Conservation (phyloP, 2,329 filamentous ascomycete genomes). For the Fusarium newnesense region DNA sequence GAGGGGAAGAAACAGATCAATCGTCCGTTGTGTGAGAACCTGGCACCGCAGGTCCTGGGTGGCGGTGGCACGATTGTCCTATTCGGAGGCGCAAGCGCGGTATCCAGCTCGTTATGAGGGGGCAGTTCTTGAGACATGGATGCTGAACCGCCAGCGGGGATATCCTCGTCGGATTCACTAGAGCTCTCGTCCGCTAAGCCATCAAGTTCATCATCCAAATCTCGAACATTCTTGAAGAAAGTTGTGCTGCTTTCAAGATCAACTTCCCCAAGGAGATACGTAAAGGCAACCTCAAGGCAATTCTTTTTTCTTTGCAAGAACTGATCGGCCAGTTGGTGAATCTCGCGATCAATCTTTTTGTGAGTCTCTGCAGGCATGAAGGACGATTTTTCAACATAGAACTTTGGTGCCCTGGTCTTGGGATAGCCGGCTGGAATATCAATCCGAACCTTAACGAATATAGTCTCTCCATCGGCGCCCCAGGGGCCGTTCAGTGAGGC, state of each 20-base stretch:
- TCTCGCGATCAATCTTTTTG: slow-evolving; percentile 61
- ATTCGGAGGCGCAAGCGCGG: slow-evolving; percentile 62
- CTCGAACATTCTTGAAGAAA: slow-evolving; percentile 72
- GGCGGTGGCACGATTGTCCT: slow-evolving; percentile 65
- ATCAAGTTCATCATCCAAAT: slow-evolving; percentile 67
- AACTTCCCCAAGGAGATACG: slow-evolving; percentile 71
- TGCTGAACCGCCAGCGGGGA: slow-evolving; percentile 62
- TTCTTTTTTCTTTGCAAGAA: slow-evolving; percentile 69
- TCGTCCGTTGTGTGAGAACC: slow-evolving; percentile 70
- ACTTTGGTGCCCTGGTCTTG: slow-evolving; percentile 65
- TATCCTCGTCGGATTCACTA: slow-evolving; percentile 77
- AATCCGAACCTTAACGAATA: slow-evolving; percentile 71
- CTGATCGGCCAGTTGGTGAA: slow-evolving; percentile 65
- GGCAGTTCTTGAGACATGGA: slow-evolving; percentile 72
- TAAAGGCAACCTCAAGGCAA: slow-evolving; percentile 70
- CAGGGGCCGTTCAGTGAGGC: slow-evolving; percentile 74
- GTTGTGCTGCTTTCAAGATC: slow-evolving; percentile 69
- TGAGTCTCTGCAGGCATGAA: slow-evolving; percentile 69
- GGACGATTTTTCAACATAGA: slow-evolving; percentile 69
- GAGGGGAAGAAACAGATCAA: slow-evolving; percentile 76
- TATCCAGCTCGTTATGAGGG: slow-evolving; percentile 63
- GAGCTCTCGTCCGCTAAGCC: slow-evolving; percentile 79
- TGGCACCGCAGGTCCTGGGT: slow-evolving; percentile 68
- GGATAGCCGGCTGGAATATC: slow-evolving; percentile 70
- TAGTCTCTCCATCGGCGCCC: slow-evolving; percentile 65